Percentiles rank a stretch among this genome's conserved stretches.
Evolutionary conservation across 768 basidiomycete species (phyloP).

Genomic region (Lyophyllum shimeji): DNA sequence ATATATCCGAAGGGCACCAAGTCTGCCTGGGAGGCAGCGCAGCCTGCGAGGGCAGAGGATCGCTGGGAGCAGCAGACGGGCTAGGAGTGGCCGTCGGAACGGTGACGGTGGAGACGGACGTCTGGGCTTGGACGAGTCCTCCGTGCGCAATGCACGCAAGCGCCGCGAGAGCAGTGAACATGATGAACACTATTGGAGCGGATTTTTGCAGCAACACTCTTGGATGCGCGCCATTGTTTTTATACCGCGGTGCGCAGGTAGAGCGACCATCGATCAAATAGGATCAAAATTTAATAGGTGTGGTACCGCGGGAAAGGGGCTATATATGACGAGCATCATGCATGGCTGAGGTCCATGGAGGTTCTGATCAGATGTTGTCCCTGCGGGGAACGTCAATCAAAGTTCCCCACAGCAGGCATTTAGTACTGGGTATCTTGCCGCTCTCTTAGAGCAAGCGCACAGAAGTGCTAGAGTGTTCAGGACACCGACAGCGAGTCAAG

Average conservation of each 20-base stretch:
- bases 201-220: background rate
- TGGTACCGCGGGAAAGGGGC: background rate
- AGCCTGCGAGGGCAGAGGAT: conserved; percentile 63
- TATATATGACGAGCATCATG: background rate
- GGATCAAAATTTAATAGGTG: conserved; percentile 4
- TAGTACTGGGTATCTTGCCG: too few species aligned
- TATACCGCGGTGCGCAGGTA: conserved; percentile 4
- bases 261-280: conserved; percentile 8
- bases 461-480: too few species aligned
- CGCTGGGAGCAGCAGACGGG: conserved; percentile 52
- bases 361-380: too few species aligned
- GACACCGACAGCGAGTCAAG: too few species aligned
- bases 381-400: too few species aligned
- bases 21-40: conserved; percentile 65
- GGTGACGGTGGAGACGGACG: conserved; percentile 29
- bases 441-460: too few species aligned
- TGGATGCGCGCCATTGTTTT: background rate
- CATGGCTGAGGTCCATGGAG: too few species aligned
- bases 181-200: conserved; percentile 7
- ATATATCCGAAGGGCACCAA: conserved; percentile 78
- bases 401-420: too few species aligned
- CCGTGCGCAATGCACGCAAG: conserved; percentile 16
- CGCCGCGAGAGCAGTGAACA: conserved; percentile 24
- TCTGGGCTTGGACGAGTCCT: conserved; percentile 19
- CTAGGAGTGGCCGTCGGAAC: conserved; percentile 64